A percentile compares a stretch with the other conserved stretches of the same genome.
These are phyloP conservation scores for Hansenula lynferdii DNA, from an alignment of 1,139 yeast genomes.

Conservation along the genomic window DNA sequence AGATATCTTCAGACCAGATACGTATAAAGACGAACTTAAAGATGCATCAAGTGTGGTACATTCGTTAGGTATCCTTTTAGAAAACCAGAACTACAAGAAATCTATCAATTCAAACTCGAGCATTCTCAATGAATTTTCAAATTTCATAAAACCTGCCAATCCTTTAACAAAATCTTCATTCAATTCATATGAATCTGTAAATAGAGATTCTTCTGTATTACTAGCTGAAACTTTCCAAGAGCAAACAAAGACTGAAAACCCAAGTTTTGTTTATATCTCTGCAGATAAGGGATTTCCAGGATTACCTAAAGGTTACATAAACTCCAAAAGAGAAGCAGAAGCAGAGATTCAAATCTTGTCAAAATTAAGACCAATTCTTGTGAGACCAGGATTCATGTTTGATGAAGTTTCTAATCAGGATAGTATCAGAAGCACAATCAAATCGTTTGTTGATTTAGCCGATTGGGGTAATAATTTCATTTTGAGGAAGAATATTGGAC, in stretches of 20 bases:
- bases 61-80: constrained; percentile 70
- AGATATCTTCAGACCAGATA: constrained; percentile 59
- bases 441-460: constrained; percentile 31
- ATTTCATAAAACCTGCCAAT: constrained; percentile 31
- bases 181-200: constrained; percentile 55
- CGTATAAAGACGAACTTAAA: constrained; percentile 44
- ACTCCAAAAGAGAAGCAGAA: constrained; percentile 78
- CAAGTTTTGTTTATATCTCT: constrained; percentile 69
- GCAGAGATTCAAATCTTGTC: constrained; percentile 35
- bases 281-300: constrained; percentile 72
- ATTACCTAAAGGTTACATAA: constrained; percentile 64
- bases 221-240: constrained; percentile 53
- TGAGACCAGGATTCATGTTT: constrained; percentile 84
- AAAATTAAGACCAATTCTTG: constrained; percentile 50
- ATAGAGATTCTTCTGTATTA: constrained; percentile 63
- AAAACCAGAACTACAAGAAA: constrained; percentile 61
- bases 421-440: constrained; percentile 30
- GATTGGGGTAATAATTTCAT: constrained; percentile 39
- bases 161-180: constrained; percentile 48
- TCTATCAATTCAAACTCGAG: constrained; percentile 39
- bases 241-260: constrained; percentile 21
- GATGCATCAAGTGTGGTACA: constrained; percentile 73
- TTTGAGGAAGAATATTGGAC: constrained; percentile 25
- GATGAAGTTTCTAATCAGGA: constrained; percentile 40
- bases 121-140: constrained; percentile 16